These are phyloP conservation scores for Aspergillus fijiensis DNA, from an alignment of 2,329 filamentous ascomycete genomes.

Conservation along the genomic window DNA sequence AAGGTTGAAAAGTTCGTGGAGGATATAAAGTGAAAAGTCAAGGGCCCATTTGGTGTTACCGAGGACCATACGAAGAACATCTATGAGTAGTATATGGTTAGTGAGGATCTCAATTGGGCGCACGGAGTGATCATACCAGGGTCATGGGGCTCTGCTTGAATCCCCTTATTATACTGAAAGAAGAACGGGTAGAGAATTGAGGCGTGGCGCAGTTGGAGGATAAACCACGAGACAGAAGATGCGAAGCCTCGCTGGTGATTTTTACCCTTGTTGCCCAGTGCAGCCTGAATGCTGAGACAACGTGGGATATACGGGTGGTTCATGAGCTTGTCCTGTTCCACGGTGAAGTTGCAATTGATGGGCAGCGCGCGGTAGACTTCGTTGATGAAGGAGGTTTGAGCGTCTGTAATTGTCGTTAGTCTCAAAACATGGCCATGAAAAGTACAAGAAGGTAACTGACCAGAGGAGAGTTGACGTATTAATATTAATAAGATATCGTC, in stretches of 20 bases:
- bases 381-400: conserved; percentile 62
- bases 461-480: conserved; percentile 51
- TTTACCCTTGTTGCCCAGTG: conserved; percentile 70
- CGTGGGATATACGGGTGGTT: conserved; percentile 71
- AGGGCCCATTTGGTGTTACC: conserved; percentile 78
- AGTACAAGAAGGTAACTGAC: conserved; percentile 36
- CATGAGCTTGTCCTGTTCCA: conserved; percentile 73
- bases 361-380: conserved; percentile 70
- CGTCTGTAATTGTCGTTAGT: conserved; percentile 46
- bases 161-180: conserved; percentile 64
- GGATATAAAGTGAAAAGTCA: conserved; percentile 59
- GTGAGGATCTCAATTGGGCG: background rate
- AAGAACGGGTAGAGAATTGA: conserved; percentile 62
- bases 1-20: conserved; percentile 54
- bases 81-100: conserved; percentile 39
- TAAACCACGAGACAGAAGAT: conserved; percentile 72
- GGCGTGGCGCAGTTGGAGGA: conserved; percentile 71
- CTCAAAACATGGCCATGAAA: conserved; percentile 31
- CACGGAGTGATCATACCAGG: conserved; percentile 46
- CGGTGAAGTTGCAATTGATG: conserved; percentile 76
- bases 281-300: conserved; percentile 74
- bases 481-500: conserved; percentile 71
- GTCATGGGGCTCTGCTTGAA: conserved; percentile 51
- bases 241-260: conserved; percentile 61
- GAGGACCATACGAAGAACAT: conserved; percentile 69